phyloP scores from a whole-genome alignment of 371 early-diverging fungal genomes.

The Apophysomyces variabilis region DNA sequence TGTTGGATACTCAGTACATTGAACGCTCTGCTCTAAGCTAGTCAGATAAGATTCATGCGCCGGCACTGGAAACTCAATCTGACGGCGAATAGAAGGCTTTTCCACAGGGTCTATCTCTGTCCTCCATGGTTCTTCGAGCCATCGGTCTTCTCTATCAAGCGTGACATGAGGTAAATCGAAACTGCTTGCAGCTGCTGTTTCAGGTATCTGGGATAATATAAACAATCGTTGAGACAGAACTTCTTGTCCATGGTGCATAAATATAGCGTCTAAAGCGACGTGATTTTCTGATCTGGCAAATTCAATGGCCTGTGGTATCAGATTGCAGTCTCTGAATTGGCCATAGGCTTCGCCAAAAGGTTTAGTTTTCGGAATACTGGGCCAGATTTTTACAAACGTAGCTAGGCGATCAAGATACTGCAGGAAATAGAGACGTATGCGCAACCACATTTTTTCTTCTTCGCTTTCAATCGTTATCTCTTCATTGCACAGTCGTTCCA shows the following conservation, averaged over 20 bases:
- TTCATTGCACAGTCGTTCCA: conserved; percentile 32
- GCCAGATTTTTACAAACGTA: conserved; percentile 65
- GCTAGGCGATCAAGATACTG: conserved; percentile 71
- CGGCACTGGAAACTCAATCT: conserved; percentile 21
- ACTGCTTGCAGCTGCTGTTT: conserved; percentile 52
- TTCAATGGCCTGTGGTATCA: conserved; percentile 64
- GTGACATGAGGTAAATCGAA: conserved; percentile 54
- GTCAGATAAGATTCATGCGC: conserved; percentile 23
- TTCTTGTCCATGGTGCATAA: conserved; percentile 64
- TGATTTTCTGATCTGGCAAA: conserved; percentile 65
- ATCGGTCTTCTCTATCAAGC: conserved; percentile 33
- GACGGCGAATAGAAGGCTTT: conserved; percentile 17
- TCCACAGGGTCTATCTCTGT: conserved; percentile 33
- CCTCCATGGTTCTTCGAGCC: conserved; percentile 48
- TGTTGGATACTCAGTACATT: conserved; percentile 51
- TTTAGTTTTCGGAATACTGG: conserved; percentile 15
- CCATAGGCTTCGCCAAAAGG: conserved; percentile 43
- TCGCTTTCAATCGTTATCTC: conserved; percentile 12
- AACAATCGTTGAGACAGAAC: conserved; percentile 64
- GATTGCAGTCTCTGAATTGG: conserved; percentile 68
- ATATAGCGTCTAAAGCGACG: conserved; percentile 62
- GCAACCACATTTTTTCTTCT: conserved; percentile 34
- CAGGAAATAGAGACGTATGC: conserved; percentile 59
- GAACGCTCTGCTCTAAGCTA: conserved; percentile 30
- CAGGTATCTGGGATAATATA: conserved; percentile 70